Evolutionary conservation across 257 asterid genomes (phyloP).

Genomic region (Linaria vulgaris): DNA sequence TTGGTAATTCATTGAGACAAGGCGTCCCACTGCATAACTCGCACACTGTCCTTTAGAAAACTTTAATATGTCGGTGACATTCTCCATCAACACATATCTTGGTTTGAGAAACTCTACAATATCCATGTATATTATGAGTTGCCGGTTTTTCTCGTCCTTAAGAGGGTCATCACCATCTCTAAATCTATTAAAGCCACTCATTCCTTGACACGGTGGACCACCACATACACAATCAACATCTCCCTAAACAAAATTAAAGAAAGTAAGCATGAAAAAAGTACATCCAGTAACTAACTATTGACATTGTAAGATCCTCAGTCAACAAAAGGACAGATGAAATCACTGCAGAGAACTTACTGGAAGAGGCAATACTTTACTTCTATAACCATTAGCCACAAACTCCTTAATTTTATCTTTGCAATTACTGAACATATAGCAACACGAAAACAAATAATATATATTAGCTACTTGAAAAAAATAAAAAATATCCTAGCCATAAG

Average conservation of each 20-base stretch:
- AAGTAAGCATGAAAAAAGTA: neutral
- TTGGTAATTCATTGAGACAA: constrained; percentile 45
- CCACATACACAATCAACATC: constrained; percentile 54
- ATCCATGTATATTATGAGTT: constrained; percentile 44
- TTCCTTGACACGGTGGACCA: constrained; percentile 63
- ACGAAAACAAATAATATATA: neutral
- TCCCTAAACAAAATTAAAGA: constrained; percentile 28
- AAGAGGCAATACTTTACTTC: constrained; percentile 32
- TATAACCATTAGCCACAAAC: constrained; percentile 35
- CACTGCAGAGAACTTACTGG: constrained; percentile 43
- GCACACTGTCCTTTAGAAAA: constrained; percentile 34
- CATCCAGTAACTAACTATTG: neutral
- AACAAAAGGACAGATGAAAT: neutral
- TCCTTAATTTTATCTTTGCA: constrained; percentile 38
- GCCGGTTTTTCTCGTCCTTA: constrained; percentile 42
- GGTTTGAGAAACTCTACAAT: constrained; percentile 41
- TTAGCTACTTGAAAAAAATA: neutral
- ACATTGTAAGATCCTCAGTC: neutral
- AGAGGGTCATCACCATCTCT: constrained; percentile 37
- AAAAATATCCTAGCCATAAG: neutral
- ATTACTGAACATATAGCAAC: constrained; percentile 22
- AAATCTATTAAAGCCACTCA: constrained; percentile 50
- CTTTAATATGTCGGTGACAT: constrained; percentile 45
- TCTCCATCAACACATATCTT: constrained; percentile 45
- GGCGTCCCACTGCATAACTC: constrained; percentile 42